phyloP scores from a whole-genome alignment of 352 stramenopile genomes.

The Phytophthora fragariaefolia region DNA sequence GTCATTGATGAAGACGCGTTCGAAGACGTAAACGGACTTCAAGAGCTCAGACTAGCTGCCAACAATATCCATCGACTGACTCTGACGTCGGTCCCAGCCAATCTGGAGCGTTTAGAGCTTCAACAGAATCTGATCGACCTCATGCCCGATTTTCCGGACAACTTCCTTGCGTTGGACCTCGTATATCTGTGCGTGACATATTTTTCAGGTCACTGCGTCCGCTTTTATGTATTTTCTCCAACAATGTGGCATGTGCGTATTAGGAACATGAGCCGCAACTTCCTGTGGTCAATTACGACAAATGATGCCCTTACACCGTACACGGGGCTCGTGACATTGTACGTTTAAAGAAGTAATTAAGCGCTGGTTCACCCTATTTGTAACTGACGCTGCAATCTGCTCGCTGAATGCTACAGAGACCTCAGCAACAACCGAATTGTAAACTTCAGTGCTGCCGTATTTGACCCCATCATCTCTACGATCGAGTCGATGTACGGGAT shows the following conservation, averaged over 20 bases:
- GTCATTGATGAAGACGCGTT: slow-evolving; percentile 62
- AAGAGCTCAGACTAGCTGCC: slow-evolving; percentile 46
- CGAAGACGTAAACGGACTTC: slow-evolving; percentile 46
- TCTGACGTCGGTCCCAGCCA: slow-evolving; percentile 48
- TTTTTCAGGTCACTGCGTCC: background rate
- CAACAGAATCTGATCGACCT: slow-evolving; percentile 62
- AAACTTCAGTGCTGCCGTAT: slow-evolving; percentile 61
- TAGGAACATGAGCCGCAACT: slow-evolving; percentile 74
- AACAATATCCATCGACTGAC: slow-evolving; percentile 61
- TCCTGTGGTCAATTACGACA: slow-evolving; percentile 61
- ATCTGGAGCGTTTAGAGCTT: slow-evolving; percentile 52
- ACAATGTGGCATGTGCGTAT: slow-evolving; percentile 1
- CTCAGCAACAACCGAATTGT: slow-evolving; percentile 62
- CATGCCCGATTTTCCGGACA: slow-evolving; percentile 53
- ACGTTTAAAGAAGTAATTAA: slow-evolving; percentile 20
- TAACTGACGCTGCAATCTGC: background rate
- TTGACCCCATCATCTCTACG: slow-evolving; percentile 51
- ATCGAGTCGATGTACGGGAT: slow-evolving; percentile 67
- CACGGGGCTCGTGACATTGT: slow-evolving; percentile 50
- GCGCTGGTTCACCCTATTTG: background rate
- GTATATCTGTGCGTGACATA: slow-evolving; percentile 52
- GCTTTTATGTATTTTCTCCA: background rate
- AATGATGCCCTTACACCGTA: slow-evolving; percentile 61
- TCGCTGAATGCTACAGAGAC: slow-evolving; percentile 38
- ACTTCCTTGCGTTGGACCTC: slow-evolving; percentile 40